Evolutionary conservation across 306 rosid genomes (phyloP), one percentile per base, ranked within the genome.

Genomic region (Corylus americana): DNA sequence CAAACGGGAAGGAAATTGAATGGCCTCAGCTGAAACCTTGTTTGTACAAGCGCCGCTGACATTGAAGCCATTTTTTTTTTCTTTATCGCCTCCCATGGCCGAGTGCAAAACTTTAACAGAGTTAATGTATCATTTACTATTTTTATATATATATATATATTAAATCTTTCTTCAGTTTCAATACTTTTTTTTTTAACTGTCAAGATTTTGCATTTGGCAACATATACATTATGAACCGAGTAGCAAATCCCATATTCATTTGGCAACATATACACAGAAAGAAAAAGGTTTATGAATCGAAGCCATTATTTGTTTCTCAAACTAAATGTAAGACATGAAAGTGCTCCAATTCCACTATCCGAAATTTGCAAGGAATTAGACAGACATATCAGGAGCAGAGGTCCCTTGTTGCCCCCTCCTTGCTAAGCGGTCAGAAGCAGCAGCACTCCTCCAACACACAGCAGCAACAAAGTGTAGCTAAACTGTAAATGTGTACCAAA

Each of bases 11-110:
- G 82, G 92, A 88, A 35, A 85, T 90, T 53, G 92, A 90, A 50
- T 95, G 98, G 98, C 96, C 98, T 6, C 81, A 80, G 76, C 86
- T 95, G 77, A 95, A 95, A 84, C 97, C 98, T 61, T 95, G 98
- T 84, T 20, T 95, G 85, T 95, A 95, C 77, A 95, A 95, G 93
- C 97, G 98, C 20, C 90, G 98, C 11, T 95, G 85, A 90, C 85
- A 73, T 39, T 35, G 35, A 70, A 22, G 55, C 0, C n/a, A 4
- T 1, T 51, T 57, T 45, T 11, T 9, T 17, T 31, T 42, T 5
- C 0, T 25, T 16, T 54, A 39, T 69, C 37, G 49, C 61, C 47
- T 25, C 54, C 7, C 51, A 20, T 42, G 20, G 7, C 0, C 22
- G 27, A 29, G 29, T 74, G 25, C 66, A 42, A 29, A 48, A 59